Percentiles rank a stretch among this genome's conserved stretches.
phyloP scores from a whole-genome alignment of 371 early-diverging fungal genomes.

The Catenaria anguillulae region DNA sequence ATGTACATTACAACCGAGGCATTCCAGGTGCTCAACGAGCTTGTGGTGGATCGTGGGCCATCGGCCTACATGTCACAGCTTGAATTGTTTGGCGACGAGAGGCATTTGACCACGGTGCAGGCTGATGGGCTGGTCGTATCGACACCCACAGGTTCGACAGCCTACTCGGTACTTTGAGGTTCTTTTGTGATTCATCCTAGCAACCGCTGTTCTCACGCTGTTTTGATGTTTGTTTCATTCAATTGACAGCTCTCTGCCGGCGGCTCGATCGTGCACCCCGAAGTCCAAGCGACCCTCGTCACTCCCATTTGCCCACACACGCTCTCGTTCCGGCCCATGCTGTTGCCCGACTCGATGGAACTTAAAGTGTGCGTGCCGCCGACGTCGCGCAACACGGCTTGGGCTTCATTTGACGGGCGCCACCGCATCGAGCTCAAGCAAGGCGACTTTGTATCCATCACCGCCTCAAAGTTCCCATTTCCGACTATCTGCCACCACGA shows the following conservation, averaged over 20 bases:
- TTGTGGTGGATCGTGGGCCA: slow-evolving; percentile 76
- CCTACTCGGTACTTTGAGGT: slow-evolving; percentile 52
- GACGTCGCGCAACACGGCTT: slow-evolving; percentile 50
- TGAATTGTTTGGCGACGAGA: slow-evolving; percentile 76
- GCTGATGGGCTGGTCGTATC: slow-evolving; percentile 83
- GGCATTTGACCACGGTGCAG: slow-evolving; percentile 64
- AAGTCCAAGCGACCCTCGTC: slow-evolving; percentile 27
- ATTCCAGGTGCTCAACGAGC: slow-evolving; percentile 51
- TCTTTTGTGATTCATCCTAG: neutral
- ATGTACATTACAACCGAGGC: slow-evolving; percentile 14
- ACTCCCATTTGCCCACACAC: slow-evolving; percentile 45
- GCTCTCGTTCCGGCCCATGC: slow-evolving; percentile 38
- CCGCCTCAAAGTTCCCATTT: slow-evolving; percentile 65
- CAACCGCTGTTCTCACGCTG: too few relatives aligned
- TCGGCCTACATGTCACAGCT: slow-evolving; percentile 70
- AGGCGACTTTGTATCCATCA: slow-evolving; percentile 78
- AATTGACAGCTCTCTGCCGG: slow-evolving; percentile 32
- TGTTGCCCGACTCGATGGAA: slow-evolving; percentile 28
- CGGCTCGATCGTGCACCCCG: slow-evolving; percentile 42
- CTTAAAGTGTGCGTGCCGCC: slow-evolving; percentile 57
- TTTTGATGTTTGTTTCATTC: slow-evolving; percentile 12
- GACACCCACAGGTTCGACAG: slow-evolving; percentile 90
- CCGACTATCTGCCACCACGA: slow-evolving; percentile 65
- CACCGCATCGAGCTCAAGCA: slow-evolving; percentile 62
- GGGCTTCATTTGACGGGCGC: slow-evolving; percentile 79